Conservation (phyloP, 129 eudicot species). For the Rutidosis leptorrhynchoides region DNA sequence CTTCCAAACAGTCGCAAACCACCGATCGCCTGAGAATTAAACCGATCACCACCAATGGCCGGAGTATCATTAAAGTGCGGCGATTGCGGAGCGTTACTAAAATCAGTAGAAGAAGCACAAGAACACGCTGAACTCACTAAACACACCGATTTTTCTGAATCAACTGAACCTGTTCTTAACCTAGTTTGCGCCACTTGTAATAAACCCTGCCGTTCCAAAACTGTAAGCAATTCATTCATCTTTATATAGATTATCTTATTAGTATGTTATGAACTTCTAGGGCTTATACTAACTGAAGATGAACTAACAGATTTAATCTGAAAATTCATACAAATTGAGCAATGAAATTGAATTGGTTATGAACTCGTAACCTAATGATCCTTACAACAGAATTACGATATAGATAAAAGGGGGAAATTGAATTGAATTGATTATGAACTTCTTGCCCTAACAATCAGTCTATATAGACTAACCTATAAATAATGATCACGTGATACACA, state of each 20-base stretch:
- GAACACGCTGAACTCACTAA: constrained; percentile 89
- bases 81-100: constrained; percentile 75
- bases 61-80: constrained; percentile 88
- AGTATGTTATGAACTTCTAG: too few species aligned
- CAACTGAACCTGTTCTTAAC: constrained; percentile 85
- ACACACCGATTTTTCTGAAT: constrained; percentile 81
- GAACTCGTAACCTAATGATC: too few species aligned
- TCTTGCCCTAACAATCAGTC: too few species aligned
- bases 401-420: too few species aligned
- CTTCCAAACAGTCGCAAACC: constrained; percentile 6
- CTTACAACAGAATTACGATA: too few species aligned
- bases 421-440: too few species aligned
- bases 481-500: too few species aligned
- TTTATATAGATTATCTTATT: background rate
- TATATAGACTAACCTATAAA: too few species aligned
- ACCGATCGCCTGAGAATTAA: constrained; percentile 23
- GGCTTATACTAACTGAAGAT: too few species aligned
- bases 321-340: too few species aligned
- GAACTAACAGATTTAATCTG: too few species aligned
- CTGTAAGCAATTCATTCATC: constrained; percentile 39
- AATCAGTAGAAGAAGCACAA: constrained; percentile 97
- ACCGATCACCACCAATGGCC: constrained; percentile 50
- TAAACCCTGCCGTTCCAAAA: constrained; percentile 94
- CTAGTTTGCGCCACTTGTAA: constrained; percentile 81
- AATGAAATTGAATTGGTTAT: too few species aligned